Percentiles rank a stretch among this genome's conserved stretches.
Conservation (phyloP, 805 yeast species). For the Yamadazyma scolyti region DNA sequence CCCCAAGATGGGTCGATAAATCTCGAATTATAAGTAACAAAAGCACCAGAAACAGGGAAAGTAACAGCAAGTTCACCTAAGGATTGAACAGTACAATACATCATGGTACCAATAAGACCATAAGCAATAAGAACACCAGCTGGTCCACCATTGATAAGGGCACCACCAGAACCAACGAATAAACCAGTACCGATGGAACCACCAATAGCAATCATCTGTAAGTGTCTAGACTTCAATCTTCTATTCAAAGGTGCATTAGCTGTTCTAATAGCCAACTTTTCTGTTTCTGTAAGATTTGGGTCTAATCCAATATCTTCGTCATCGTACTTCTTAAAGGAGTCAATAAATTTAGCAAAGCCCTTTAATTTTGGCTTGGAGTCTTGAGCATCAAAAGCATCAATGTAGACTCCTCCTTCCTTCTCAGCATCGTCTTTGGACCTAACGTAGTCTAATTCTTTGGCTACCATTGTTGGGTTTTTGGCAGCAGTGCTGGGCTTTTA, state of each 20-base stretch:
- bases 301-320: conserved; percentile 40
- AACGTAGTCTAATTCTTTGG: conserved; percentile 39
- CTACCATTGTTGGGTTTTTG: conserved; percentile 35
- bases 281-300: conserved; percentile 20
- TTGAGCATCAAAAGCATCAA: conserved; percentile 22
- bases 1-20: conserved; percentile 64
- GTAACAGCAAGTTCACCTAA: conserved; percentile 61
- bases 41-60: conserved; percentile 68
- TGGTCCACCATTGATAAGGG: conserved; percentile 70
- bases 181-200: conserved; percentile 88
- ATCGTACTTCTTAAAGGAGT: conserved; percentile 31
- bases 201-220: conserved; percentile 70
- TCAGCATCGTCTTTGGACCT: conserved; percentile 36
- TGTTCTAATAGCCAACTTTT: conserved; percentile 36
- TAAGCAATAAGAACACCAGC: conserved; percentile 63
- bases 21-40: conserved; percentile 56
- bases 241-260: conserved; percentile 50
- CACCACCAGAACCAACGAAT: conserved; percentile 69
- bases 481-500: no score
- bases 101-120: conserved; percentile 52
- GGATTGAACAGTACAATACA: conserved; percentile 52
- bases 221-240: conserved; percentile 59
- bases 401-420: conserved; percentile 35
- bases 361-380: conserved; percentile 15
- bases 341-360: conserved; percentile 21